Conservation (phyloP, 306 rosid species). For the Acacia confusa region DNA sequence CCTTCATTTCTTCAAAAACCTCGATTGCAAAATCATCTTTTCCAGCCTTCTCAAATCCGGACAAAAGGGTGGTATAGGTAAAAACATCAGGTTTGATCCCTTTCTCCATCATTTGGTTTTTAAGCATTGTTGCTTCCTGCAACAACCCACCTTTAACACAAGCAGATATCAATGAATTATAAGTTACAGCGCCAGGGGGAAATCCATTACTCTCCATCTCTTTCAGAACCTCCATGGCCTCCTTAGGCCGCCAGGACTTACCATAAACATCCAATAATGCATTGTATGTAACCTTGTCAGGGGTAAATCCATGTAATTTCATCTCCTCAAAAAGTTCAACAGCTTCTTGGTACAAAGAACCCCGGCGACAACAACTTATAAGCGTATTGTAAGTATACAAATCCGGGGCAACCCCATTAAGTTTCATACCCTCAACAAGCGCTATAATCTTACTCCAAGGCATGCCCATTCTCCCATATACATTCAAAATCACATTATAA, state of each 20-base stretch:
- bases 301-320: constrained; percentile 56
- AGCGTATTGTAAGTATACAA: constrained; percentile 82
- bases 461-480: constrained; percentile 92
- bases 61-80: constrained; percentile 85
- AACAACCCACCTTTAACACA: constrained; percentile 74
- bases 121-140: constrained; percentile 66
- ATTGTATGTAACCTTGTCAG: constrained; percentile 81
- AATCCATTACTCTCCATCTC: constrained; percentile 80
- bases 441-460: constrained; percentile 68
- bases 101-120: constrained; percentile 67
- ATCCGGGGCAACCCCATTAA: constrained; percentile 66
- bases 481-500: constrained; percentile 74
- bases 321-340: constrained; percentile 58
- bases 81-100: constrained; percentile 86
- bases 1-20: constrained; percentile 68
- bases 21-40: constrained; percentile 73
- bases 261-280: constrained; percentile 89
- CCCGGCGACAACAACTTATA: constrained; percentile 73
- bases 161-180: constrained; percentile 83
- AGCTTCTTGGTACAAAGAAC: constrained; percentile 76
- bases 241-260: constrained; percentile 75
- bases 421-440: constrained; percentile 60
- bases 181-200: constrained; percentile 62
- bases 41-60: constrained; percentile 79
- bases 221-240: constrained; percentile 76